Evolutionary conservation across 768 basidiomycete species (phyloP).

Genomic region (Hygrophoropsis aurantiaca): DNA sequence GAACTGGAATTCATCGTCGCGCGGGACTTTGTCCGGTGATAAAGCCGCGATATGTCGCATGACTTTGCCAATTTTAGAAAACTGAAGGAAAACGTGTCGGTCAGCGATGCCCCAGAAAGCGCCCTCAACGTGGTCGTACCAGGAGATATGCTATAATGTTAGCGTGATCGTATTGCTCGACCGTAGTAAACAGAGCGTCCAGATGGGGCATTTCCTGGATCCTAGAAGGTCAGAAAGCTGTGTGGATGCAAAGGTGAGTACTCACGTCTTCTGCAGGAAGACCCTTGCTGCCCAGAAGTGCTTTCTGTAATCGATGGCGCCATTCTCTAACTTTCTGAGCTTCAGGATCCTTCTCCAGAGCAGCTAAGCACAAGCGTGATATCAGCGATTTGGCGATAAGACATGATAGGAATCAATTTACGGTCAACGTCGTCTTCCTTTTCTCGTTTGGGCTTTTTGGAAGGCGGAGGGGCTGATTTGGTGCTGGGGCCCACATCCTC

Average conservation of each 20-base stretch:
- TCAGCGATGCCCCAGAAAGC: neutral
- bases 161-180: slow-evolving; percentile 76
- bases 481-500: slow-evolving; percentile 49
- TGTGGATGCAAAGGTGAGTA: slow-evolving; percentile 10
- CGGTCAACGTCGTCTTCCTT: slow-evolving; percentile 65
- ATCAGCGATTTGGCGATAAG: slow-evolving; percentile 4
- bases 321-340: slow-evolving; percentile 82
- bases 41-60: slow-evolving; percentile 61
- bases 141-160: slow-evolving; percentile 70
- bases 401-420: slow-evolving; percentile 22
- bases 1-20: slow-evolving; percentile 54
- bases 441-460: slow-evolving; percentile 61
- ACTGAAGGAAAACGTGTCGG: slow-evolving; percentile 18
- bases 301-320: slow-evolving; percentile 91
- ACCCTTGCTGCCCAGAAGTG: slow-evolving; percentile 67
- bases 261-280: slow-evolving; percentile 65
- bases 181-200: slow-evolving; percentile 70
- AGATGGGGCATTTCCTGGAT: slow-evolving; percentile 76
- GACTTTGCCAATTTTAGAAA: slow-evolving; percentile 57
- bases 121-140: slow-evolving; percentile 34
- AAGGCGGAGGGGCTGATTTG: slow-evolving; percentile 57
- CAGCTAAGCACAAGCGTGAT: slow-evolving; percentile 29
- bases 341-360: slow-evolving; percentile 55
- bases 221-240: slow-evolving; percentile 8
- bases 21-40: slow-evolving; percentile 41